Evolutionary conservation across 495 filamentous ascomycete genomes (phyloP), one percentile per base, ranked within the genome.

Genomic region (Talaromyces ruber): DNA sequence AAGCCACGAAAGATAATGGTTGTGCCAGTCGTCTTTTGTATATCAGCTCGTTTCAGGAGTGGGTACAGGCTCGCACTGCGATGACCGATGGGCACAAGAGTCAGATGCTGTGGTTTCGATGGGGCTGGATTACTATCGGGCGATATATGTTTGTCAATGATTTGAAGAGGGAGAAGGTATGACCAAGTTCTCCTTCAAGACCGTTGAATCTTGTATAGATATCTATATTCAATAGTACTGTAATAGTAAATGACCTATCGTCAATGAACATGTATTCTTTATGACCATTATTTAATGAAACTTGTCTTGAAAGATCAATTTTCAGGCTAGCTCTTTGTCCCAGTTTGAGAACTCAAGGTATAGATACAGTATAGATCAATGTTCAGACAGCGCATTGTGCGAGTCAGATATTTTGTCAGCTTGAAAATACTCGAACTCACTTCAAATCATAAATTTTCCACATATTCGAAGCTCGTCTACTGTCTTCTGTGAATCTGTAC

Each of bases 51-150:
- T 81, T 77, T 45, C 66, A 60, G 50, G 82, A 79, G 68, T 87
- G 84, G 70, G 72, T 87, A 70, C 83, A 75, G 26, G 94, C 90
- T 51, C 87, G 91, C 77, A 78, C 74, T 51, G 94, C 94, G 18
- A 98, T 98, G 94, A 88, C 87, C 0, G 77, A 80, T 54, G 92
- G 86, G 9, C 94, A 98, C 75, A 78, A 84, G 78, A 97, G 93
- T 73, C 94, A 98, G 82, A 98, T 98, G 94, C 81, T 88, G 39
- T 98, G 94, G 94, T 98, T 98, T 70, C 83, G 94, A 9, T 98
- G 91, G 86, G 92, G 92, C 0, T 98, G 94, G 94, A 95, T 98
- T 67, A 80, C 82, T 5, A 66, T 96, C 60, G 92, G 91, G 62
- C 79, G 94, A 62, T 98, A 98, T 76, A 98, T 98, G 94, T 83